phyloP scores from a whole-genome alignment of 768 basidiomycete genomes.

The Pleurotus platypus region DNA sequence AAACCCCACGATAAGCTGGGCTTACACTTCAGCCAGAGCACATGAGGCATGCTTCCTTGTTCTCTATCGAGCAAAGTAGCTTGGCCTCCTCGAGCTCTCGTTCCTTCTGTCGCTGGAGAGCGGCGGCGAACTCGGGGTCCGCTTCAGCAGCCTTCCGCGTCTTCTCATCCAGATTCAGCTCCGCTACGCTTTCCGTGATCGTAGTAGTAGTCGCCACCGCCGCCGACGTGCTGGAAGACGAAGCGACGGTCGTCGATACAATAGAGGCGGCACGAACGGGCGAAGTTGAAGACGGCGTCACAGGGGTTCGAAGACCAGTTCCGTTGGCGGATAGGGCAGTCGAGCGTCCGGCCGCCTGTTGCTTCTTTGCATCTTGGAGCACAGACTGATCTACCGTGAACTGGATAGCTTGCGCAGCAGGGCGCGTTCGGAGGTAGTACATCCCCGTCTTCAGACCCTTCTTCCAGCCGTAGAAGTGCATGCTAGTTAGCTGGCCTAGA shows the following conservation, averaged over 20 bases:
- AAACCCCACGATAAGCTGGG: no score
- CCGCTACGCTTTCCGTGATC: slow-evolving; percentile 19
- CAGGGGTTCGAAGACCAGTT: slow-evolving; percentile 26
- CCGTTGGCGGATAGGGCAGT: slow-evolving; percentile 16
- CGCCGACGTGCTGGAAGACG: slow-evolving; percentile 18
- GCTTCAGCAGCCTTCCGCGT: slow-evolving; percentile 51
- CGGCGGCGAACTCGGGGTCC: slow-evolving; percentile 76
- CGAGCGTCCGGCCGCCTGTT: slow-evolving; percentile 26
- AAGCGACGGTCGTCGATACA: not conserved
- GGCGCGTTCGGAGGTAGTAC: slow-evolving; percentile 94
- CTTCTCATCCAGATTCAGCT: slow-evolving; percentile 44
- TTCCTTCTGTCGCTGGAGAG: slow-evolving; percentile 64
- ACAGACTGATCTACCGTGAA: slow-evolving; percentile 90
- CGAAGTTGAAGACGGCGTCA: slow-evolving; percentile 25
- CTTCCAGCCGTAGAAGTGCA: slow-evolving; percentile 99
- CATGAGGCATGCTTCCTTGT: slow-evolving; percentile 94
- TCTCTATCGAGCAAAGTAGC: slow-evolving; percentile 82
- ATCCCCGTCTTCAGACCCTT: slow-evolving; percentile 98
- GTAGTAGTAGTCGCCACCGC: slow-evolving; percentile 16
- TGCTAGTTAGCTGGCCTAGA: slow-evolving; percentile 86
- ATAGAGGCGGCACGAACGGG: slow-evolving; percentile 17
- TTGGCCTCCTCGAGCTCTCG: slow-evolving; percentile 80
- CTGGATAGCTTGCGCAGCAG: slow-evolving; percentile 94
- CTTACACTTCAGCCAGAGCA: slow-evolving; percentile 62
- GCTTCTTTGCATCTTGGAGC: slow-evolving; percentile 61